Evolutionary conservation across 2,329 filamentous ascomycete species (phyloP).

Genomic region (Neonectria magnoliae): DNA sequence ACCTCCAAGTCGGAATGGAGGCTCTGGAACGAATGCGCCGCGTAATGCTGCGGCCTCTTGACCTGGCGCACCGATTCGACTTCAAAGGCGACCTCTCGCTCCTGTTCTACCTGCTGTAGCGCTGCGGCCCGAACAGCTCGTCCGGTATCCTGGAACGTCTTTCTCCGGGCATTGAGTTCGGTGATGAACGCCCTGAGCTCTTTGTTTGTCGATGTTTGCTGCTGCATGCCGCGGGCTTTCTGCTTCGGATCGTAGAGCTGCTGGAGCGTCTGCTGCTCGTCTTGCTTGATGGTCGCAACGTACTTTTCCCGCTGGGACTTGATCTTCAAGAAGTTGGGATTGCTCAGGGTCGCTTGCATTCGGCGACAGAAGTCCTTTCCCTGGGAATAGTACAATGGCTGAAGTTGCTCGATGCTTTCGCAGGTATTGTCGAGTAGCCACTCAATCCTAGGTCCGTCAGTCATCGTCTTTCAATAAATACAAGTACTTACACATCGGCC

Average conservation of each 20-base stretch:
- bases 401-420: conserved; percentile 65
- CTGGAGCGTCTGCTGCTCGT: conserved; percentile 66
- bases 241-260: conserved; percentile 62
- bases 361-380: conserved; percentile 68
- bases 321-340: conserved; percentile 56
- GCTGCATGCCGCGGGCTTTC: conserved; percentile 24
- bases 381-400: conserved; percentile 67
- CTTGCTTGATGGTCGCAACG: conserved; percentile 51
- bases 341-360: conserved; percentile 57
- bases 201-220: conserved; percentile 26
- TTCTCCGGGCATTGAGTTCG: conserved; percentile 35
- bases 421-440: conserved; percentile 75
- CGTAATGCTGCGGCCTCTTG: conserved; percentile 57
- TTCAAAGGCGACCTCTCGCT: conserved; percentile 67
- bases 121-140: conserved; percentile 58
- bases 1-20: conserved; percentile 59
- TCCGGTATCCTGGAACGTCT: conserved; percentile 39
- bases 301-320: conserved; percentile 47
- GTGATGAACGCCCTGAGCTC: conserved; percentile 30
- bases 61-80: conserved; percentile 66
- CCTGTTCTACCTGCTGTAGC: conserved; percentile 67
- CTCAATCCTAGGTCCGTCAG: conserved; percentile 32
- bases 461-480: background rate
- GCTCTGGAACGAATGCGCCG: conserved; percentile 54
- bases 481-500: conserved; percentile 44